These are phyloP conservation scores for Dictyostelium brefeldianum DNA, from an alignment of 78 protist species.

Conservation along the genomic window DNA sequence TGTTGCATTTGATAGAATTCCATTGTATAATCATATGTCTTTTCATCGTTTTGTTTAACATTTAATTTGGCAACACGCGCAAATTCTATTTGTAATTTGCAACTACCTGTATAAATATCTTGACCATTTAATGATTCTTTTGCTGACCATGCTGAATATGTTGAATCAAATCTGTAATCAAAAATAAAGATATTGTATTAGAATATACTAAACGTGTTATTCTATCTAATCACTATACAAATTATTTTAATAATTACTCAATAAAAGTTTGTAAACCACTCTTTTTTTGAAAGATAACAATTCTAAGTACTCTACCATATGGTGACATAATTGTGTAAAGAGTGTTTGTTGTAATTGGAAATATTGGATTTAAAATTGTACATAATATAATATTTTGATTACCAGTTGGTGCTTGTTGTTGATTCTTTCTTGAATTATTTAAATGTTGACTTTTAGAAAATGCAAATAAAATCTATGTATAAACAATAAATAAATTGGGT, in stretches of 20 bases:
- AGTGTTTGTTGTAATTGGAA: slow-evolving; percentile 52
- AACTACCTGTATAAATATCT: slow-evolving; percentile 80
- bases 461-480: slow-evolving; percentile 34
- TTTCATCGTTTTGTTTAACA: slow-evolving; percentile 75
- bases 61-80: slow-evolving; percentile 60
- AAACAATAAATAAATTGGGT: not conserved
- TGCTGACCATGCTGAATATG: slow-evolving; percentile 77
- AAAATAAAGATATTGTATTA: too few relatives aligned
- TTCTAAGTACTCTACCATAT: slow-evolving; percentile 78
- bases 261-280: slow-evolving; percentile 78
- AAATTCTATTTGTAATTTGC: slow-evolving; percentile 79
- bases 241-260: slow-evolving; percentile 13
- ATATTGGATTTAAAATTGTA: slow-evolving; percentile 76
- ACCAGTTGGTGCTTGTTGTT: not conserved
- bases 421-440: slow-evolving; percentile 22
- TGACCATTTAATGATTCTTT: slow-evolving; percentile 80
- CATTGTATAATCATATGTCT: slow-evolving; percentile 73
- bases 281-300: slow-evolving; percentile 81
- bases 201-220: not conserved
- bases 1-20: slow-evolving; percentile 11
- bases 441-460: slow-evolving; percentile 79
- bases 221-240: too few relatives aligned
- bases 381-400: slow-evolving; percentile 51
- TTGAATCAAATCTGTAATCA: slow-evolving; percentile 62
- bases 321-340: slow-evolving; percentile 64